Evolutionary conservation across 441 rosid genomes (phyloP).

Genomic region (Pelargonium hybrid): DNA sequence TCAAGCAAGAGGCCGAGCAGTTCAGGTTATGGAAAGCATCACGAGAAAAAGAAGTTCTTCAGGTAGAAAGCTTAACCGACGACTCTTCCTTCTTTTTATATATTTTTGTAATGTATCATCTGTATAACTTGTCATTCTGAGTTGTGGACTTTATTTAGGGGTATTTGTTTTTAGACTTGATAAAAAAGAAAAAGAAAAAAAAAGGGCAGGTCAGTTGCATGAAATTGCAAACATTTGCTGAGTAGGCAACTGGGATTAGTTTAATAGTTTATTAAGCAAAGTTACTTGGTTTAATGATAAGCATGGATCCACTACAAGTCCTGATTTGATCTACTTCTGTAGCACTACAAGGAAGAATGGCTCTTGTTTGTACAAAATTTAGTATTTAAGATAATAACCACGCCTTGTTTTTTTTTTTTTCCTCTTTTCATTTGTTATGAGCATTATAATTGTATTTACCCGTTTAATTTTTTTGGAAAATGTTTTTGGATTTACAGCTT

Average conservation of each 20-base stretch:
- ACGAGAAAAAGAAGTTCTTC: conserved; percentile 95
- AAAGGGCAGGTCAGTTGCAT: too few relatives aligned
- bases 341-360: neutral
- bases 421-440: neutral
- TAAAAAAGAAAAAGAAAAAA: too few relatives aligned
- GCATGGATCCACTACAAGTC: too few relatives aligned
- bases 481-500: conserved; percentile 37
- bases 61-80: conserved; percentile 35
- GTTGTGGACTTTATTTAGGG: neutral
- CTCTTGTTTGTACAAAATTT: neutral
- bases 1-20: conserved; percentile 96
- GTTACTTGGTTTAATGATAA: too few relatives aligned
- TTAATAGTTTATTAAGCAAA: too few relatives aligned
- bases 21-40: conserved; percentile 84
- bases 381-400: neutral
- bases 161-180: neutral
- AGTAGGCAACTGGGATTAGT: too few relatives aligned
- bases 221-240: too few relatives aligned
- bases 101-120: neutral
- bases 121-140: neutral
- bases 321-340: too few relatives aligned
- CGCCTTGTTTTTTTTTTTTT: neutral
- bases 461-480: neutral
- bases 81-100: neutral
- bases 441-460: neutral